Base-by-base conservation (phyloP, 805 yeast genomes). In the Saccharomycopsis sp. region DNA sequence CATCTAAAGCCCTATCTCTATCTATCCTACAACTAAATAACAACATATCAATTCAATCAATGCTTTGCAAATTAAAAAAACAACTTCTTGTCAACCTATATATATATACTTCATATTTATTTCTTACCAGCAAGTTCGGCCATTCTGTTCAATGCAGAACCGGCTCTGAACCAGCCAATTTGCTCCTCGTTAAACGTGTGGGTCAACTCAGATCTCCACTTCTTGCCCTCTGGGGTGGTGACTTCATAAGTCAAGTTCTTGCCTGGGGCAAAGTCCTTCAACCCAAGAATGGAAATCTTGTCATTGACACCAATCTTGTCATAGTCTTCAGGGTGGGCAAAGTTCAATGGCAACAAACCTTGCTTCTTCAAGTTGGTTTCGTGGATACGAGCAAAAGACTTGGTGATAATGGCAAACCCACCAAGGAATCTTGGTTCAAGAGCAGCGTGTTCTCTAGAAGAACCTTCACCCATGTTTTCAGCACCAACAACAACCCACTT, bases 321-420 rank as follows among this genome's bases (percentile, higher is more conserved):
- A 69, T 92, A 89, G 66, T 81, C 97, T 53, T 76, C 86, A 57
- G 78, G 79, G 59, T 89, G 72, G 62, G 71, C 79, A 60, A 92
- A 89, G 80, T 86, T 89, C 69, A 89, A 80, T 65, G 98, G 97
- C 65, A 89, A 76, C 63, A 89, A 72, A 77, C 98, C 98, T 74
- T 89, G 98, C 73, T 89, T 89, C 88, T 89, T 89, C 80, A 89
- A 80, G 82, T 89, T 89, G 57, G 98, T 89, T 77, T 89, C 98
- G 73, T 89, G 98, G 60, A 89, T 92, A 73, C 97, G 85, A 53
- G 97, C 97, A 64, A 92, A 92, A 36, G 96, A 88, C 70, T 86
- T 89, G 65, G 96, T 86, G 61, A 89, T 84, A 69, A 89, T 89
- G 56, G 96, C 96, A 62, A 84, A 86, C 59, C 94, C 97, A 75